Conservation (phyloP, 805 yeast genomes). For the Ogataea polymorpha region DNA sequence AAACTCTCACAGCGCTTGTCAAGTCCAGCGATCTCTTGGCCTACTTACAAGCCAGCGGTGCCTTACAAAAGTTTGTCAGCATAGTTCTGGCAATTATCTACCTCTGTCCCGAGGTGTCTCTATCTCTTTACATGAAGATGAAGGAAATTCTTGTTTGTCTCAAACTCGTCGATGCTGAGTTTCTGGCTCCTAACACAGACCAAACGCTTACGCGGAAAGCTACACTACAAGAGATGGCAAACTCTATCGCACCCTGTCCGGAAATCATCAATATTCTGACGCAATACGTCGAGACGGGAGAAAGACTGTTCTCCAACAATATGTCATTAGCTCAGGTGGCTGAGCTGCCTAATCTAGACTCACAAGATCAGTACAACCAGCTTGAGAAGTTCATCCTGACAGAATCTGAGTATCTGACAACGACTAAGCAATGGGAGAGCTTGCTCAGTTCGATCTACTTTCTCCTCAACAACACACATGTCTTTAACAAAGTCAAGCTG, state of each 20-base stretch:
- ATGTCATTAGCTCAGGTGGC: constrained; percentile 27
- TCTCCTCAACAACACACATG: constrained; percentile 24
- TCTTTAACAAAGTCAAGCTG: constrained; percentile 25
- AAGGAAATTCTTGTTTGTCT: constrained; percentile 26
- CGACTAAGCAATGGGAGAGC: constrained; percentile 23
- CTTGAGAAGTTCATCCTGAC: constrained; percentile 26
- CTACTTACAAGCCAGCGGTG: background rate
- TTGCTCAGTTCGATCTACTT: constrained; percentile 30
- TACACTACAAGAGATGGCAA: constrained; percentile 3
- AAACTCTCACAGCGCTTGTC: background rate
- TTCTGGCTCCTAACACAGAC: constrained; percentile 1
- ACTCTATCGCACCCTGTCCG: constrained; percentile 15
- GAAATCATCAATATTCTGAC: constrained; percentile 14
- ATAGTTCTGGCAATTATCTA: constrained; percentile 23
- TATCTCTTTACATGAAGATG: constrained; percentile 24
- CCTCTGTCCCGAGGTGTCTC: constrained; percentile 24
- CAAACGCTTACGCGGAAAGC: background rate
- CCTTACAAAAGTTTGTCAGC: constrained; percentile 16
- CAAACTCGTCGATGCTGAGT: constrained; percentile 9
- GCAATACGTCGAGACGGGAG: constrained; percentile 27
- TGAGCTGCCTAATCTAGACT: constrained; percentile 16
- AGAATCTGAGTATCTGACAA: constrained; percentile 21
- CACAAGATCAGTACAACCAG: constrained; percentile 23
- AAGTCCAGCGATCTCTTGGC: constrained; percentile 1
- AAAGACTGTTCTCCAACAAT: constrained; percentile 27